These are phyloP conservation scores for Pleurotus eryngii DNA, from an alignment of 768 basidiomycete genomes.

Conservation along the genomic window DNA sequence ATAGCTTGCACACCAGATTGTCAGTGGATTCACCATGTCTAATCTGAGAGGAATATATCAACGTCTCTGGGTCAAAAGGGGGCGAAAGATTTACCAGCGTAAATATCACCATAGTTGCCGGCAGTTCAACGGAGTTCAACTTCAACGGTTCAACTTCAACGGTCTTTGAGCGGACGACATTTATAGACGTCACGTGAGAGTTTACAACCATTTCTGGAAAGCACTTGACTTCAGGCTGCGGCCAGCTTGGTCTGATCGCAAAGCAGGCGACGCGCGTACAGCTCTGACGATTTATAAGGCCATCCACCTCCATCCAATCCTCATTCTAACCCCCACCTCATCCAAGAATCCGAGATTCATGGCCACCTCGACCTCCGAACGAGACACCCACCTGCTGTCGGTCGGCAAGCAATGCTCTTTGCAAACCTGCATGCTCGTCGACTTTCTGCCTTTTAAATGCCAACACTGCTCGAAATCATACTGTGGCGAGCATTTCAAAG, in stretches of 20 bases:
- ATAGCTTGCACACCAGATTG: conserved; percentile 50
- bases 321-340: not conserved
- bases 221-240: not conserved
- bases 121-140: not conserved
- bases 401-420: conserved; percentile 74
- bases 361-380: conserved; percentile 22
- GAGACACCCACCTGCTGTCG: conserved; percentile 55
- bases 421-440: conserved; percentile 63
- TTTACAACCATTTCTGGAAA: not conserved
- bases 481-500: conserved; percentile 80
- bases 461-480: conserved; percentile 69
- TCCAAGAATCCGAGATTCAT: not conserved
- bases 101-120: conserved; percentile 32
- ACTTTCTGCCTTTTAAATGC: conserved; percentile 86
- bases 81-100: conserved; percentile 32
- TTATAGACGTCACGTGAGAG: not conserved
- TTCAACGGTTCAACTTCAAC: no score
- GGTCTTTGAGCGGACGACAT: conserved; percentile 4
- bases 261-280: conserved; percentile 5
- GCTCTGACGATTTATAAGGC: not conserved
- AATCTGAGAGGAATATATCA: conserved; percentile 36
- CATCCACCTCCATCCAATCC: not conserved
- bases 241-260: not conserved
- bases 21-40: conserved; percentile 79
- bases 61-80: no score